Evolutionary conservation across 2,329 filamentous ascomycete species (phyloP).

Genomic region (Fusarium sp.): DNA sequence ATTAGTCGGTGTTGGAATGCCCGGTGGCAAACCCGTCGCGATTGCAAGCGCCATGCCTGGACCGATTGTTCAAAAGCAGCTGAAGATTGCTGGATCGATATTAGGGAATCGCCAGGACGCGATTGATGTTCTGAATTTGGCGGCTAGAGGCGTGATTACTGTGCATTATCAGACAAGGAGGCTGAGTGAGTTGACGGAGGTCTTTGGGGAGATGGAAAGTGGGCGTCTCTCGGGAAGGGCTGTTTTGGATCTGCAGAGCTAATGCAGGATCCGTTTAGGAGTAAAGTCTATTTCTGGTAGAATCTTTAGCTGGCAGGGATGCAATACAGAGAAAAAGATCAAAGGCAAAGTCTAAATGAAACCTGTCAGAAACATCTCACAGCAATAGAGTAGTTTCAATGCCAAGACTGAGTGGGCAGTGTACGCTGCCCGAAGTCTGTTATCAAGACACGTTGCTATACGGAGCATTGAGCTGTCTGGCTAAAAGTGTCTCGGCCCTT

Average conservation of each 20-base stretch:
- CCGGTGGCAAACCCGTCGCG: fast-evolving
- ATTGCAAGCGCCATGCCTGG: background rate
- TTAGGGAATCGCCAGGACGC: background rate
- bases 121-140: background rate
- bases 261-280: background rate
- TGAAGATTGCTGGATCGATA: background rate
- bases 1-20: background rate
- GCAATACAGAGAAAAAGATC: fast-evolving
- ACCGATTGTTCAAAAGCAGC: background rate
- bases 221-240: background rate
- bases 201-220: background rate
- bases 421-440: fast-evolving
- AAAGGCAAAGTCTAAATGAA: background rate
- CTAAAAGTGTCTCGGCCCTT: no score
- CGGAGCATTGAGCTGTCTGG: no score
- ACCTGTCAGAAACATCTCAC: background rate
- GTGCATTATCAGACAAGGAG: background rate
- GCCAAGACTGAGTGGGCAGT: fast-evolving
- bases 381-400: background rate
- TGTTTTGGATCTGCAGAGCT: background rate
- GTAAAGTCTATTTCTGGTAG: background rate
- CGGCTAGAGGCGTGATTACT: background rate
- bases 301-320: background rate
- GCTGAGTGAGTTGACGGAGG: background rate
- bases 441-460: no score